Conservation (phyloP, 179 eudicot genomes). For the Actinidia arguta region DNA sequence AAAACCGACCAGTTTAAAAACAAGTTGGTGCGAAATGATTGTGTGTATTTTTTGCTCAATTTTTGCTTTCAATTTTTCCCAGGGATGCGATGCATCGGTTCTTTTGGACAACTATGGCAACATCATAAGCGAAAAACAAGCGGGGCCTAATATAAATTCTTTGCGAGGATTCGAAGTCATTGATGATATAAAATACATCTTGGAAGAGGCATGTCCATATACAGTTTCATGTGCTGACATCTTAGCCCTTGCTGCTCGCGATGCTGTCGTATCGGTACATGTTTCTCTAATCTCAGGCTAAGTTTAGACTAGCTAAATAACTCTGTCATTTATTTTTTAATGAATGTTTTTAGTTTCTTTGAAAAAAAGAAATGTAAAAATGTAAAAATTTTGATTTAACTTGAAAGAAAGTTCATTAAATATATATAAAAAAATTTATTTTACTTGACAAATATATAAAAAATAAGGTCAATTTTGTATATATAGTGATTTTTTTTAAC, state of each 20-base stretch:
- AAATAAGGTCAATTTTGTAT: no score
- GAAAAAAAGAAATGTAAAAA: no score
- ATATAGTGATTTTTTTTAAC: no score
- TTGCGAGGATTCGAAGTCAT: constrained; percentile 66
- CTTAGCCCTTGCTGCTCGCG: constrained; percentile 73
- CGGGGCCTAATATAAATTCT: constrained; percentile 64
- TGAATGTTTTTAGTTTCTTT: no score
- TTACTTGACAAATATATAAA: no score
- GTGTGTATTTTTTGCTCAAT: not conserved
- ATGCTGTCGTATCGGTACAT: constrained; percentile 60
- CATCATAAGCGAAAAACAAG: constrained; percentile 66
- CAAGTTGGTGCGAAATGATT: not conserved
- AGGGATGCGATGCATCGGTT: constrained; percentile 87
- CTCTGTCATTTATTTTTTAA: no score
- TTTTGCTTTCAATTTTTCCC: not conserved
- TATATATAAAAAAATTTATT: no score
- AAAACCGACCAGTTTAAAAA: no score
- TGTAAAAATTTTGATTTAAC: not conserved
- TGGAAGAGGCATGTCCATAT: constrained; percentile 67
- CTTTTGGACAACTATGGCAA: constrained; percentile 53
- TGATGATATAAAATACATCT: constrained; percentile 56
- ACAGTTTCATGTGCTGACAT: constrained; percentile 83
- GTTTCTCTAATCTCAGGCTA: not conserved
- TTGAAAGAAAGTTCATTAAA: no score
- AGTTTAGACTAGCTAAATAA: no score